A percentile compares a stretch with the other conserved stretches of the same genome.
These are phyloP conservation scores for Psilocybe subaeruginosa DNA, from an alignment of 768 basidiomycete species.

Conservation along the genomic window DNA sequence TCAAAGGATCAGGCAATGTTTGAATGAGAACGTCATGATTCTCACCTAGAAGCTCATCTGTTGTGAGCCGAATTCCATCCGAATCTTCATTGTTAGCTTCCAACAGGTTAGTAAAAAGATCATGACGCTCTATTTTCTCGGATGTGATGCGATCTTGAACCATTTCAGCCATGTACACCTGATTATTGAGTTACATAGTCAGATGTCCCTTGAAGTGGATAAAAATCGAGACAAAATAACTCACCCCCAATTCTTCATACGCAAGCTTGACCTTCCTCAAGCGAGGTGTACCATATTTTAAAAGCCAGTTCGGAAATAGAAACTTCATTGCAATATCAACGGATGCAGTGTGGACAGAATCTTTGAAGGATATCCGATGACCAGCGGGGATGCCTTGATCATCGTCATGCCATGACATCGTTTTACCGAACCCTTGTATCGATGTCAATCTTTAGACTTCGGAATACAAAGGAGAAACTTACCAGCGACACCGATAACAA, in stretches of 20 bases:
- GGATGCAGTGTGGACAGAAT: conserved; percentile 42
- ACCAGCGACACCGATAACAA: conserved; percentile 10
- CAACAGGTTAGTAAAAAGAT: conserved; percentile 55
- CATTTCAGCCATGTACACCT: conserved; percentile 54
- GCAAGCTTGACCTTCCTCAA: conserved; percentile 33
- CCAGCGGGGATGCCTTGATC: conserved; percentile 31
- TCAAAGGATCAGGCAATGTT: neutral
- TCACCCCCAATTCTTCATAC: conserved; percentile 37
- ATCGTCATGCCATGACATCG: conserved; percentile 45
- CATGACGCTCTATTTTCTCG: conserved; percentile 42
- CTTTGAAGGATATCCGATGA: conserved; percentile 47
- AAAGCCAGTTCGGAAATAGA: conserved; percentile 35
- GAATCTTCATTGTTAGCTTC: conserved; percentile 44
- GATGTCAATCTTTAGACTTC: neutral
- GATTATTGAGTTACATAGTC: neutral
- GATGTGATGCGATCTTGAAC: conserved; percentile 40
- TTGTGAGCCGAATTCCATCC: conserved; percentile 30
- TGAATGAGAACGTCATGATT: neutral
- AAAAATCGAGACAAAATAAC: no score
- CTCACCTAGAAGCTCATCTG: conserved; percentile 41
- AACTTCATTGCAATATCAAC: conserved; percentile 34
- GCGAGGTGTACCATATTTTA: conserved; percentile 29
- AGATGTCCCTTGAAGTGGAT: no score
- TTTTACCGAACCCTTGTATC: conserved; percentile 45
- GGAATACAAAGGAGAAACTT: neutral